Evolutionary conservation across 345 rosid genomes (phyloP), one percentile per base, ranked within the genome.

Genomic region (Rhizophora apiculata): DNA sequence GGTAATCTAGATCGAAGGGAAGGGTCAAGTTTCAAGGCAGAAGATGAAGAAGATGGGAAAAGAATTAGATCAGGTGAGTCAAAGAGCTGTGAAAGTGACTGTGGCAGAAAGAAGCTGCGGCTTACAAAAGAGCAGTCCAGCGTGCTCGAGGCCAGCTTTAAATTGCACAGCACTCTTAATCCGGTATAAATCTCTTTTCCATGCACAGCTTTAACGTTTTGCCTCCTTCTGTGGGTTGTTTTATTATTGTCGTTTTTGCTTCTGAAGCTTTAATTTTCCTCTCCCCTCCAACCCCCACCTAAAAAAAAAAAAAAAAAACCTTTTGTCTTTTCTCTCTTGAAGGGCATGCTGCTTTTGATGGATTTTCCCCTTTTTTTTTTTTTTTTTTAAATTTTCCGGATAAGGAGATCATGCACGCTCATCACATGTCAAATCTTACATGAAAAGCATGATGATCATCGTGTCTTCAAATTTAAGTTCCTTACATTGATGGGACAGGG

Each of bases 51-150:
- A 24, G 80, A 77, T 3, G 24, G 65, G 54, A 49, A 18, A 27
- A 22, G 7, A 43, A 20, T 24, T 29, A 29, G 8, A 27, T 19
- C 67, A 15, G 13, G 75, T 83, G 1, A 43, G 15, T 43, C 19
- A 80, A 86, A 81, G 74, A 72, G 18, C 78, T 82, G 29, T 86
- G 83, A 61, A 86, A 82, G 70, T 85, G 85, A 21, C 82, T 79
- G 39, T 83, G 39, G 82, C 1, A 68, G 76, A 21, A 85, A 83
- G 82, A 85, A 85, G 69, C 79, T 83, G 48, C 72, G 86, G 62
- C 81, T 85, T 22, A 64, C 82, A 2, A 77, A 73, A 67, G 79
- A 85, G 1, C 86, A 83, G 59, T 72, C 82, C 5, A 31, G 63
- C 8, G 65, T 79, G 81, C 85, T 85, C 6, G 89, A 85, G 43